These are phyloP conservation scores for Mycena galopus DNA, from an alignment of 768 basidiomycete genomes.

Conservation along the genomic window DNA sequence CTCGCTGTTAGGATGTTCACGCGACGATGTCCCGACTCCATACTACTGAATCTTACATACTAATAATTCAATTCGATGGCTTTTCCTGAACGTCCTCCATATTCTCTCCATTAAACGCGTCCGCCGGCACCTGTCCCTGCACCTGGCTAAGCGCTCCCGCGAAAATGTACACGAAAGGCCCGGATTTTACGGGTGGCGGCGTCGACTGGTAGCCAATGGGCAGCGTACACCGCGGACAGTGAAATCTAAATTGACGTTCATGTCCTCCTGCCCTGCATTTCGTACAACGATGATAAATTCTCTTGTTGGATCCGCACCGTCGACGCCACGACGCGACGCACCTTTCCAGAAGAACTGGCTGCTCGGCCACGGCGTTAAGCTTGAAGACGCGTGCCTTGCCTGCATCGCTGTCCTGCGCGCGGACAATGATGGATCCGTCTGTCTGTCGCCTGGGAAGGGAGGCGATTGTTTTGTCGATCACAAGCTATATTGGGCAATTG, in stretches of 20 bases:
- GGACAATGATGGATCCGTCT: slow-evolving; percentile 85
- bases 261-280: slow-evolving; percentile 69
- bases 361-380: slow-evolving; percentile 78
- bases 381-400: slow-evolving; percentile 85
- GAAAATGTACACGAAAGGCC: slow-evolving; percentile 84
- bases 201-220: slow-evolving; percentile 83
- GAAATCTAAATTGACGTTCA: slow-evolving; percentile 81
- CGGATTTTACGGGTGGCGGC: slow-evolving; percentile 82
- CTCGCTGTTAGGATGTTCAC: neutral
- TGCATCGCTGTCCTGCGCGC: slow-evolving; percentile 72
- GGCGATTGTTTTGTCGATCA: slow-evolving; percentile 81
- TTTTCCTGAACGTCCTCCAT: neutral
- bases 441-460: slow-evolving; percentile 79
- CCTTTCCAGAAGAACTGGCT: slow-evolving; percentile 86
- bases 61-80: neutral
- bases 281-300: slow-evolving; percentile 14
- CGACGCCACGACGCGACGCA: slow-evolving; percentile 51
- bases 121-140: slow-evolving; percentile 88
- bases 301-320: neutral
- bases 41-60: slow-evolving; percentile 9
- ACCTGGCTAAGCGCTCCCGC: slow-evolving; percentile 88
- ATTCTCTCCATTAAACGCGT: slow-evolving; percentile 77
- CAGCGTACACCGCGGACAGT: slow-evolving; percentile 76
- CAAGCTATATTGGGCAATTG: slow-evolving; percentile 63
- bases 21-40: neutral